A percentile compares a stretch with the other conserved stretches of the same genome.
Evolutionary conservation across 495 filamentous ascomycete genomes (phyloP).

Genomic region (Lasiosphaeria ovina): DNA sequence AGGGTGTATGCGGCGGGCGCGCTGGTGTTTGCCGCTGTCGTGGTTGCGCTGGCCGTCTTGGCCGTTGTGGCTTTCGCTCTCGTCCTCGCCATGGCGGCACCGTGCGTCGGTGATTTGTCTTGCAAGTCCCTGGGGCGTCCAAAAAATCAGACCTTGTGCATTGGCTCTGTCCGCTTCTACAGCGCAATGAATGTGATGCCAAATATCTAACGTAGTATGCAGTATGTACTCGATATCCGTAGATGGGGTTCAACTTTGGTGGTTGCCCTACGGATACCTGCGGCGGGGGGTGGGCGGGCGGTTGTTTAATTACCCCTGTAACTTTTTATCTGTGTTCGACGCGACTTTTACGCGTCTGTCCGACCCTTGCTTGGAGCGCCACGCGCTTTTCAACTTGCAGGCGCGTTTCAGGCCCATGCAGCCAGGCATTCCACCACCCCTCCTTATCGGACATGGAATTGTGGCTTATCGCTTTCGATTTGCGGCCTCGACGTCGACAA

Average conservation of each 20-base stretch:
- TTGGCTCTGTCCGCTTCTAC: not conserved
- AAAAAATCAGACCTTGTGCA: not conserved
- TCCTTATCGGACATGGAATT: slow-evolving; percentile 17
- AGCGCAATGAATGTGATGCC: no score
- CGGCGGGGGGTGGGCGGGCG: no score
- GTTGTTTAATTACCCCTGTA: not conserved
- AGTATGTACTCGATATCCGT: no score
- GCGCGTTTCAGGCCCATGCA: slow-evolving; percentile 8
- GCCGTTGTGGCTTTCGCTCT: slow-evolving; percentile 25
- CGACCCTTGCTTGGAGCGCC: slow-evolving; percentile 6
- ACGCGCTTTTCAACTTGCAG: slow-evolving; percentile 13
- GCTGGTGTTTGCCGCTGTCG: slow-evolving; percentile 21
- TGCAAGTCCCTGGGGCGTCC: not conserved
- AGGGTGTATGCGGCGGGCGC: slow-evolving; percentile 34
- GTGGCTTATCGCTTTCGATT: slow-evolving; percentile 21
- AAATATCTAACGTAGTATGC: no score
- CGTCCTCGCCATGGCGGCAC: slow-evolving; percentile 31
- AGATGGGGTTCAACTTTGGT: no score
- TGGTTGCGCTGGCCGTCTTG: slow-evolving; percentile 26
- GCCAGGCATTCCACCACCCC: not conserved
- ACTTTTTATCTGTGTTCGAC: slow-evolving; percentile 35
- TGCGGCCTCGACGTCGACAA: slow-evolving; percentile 3
- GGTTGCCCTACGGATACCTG: no score
- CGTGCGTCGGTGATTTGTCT: not conserved
- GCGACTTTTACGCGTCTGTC: slow-evolving; percentile 26